Conservation (phyloP, 2,329 filamentous ascomycete genomes). For the Fonsecaea pedrosoi region DNA sequence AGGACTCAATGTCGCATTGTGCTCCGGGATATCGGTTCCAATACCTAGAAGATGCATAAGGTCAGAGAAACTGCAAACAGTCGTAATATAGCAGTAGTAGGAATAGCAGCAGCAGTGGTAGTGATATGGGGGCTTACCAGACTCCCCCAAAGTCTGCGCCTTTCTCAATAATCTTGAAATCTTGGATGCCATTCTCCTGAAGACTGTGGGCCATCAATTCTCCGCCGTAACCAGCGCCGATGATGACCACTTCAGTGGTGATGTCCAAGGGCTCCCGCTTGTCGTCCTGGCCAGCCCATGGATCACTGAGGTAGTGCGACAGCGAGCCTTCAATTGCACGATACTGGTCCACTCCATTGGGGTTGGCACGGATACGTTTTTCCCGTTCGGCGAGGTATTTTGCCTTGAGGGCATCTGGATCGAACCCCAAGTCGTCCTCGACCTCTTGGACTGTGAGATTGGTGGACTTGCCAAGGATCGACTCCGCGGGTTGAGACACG, state of each 20-base stretch:
- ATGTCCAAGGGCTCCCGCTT: neutral
- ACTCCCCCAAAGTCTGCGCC: neutral
- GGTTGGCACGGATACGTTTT: slow-evolving; percentile 4
- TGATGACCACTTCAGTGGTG: neutral
- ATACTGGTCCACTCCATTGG: slow-evolving; percentile 3
- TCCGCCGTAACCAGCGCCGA: neutral
- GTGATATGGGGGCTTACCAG: neutral
- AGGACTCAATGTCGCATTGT: slow-evolving; percentile 28
- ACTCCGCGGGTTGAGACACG: neutral
- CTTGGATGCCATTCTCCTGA: neutral
- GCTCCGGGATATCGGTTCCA: slow-evolving; percentile 41
- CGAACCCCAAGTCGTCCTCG: neutral
- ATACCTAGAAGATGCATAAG: slow-evolving; percentile 12
- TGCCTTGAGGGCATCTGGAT: neutral
- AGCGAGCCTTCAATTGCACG: slow-evolving; percentile 6
- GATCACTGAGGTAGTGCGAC: neutral
- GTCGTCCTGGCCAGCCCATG: neutral
- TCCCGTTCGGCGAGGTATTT: slow-evolving; percentile 1
- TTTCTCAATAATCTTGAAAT: slow-evolving; percentile 6
- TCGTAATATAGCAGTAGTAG: neutral
- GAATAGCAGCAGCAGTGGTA: too few species aligned
- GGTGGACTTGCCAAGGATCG: neutral
- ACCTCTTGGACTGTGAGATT: neutral
- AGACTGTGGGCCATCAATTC: neutral
- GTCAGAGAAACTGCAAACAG: neutral